Conservation (phyloP, 352 stramenopile genomes). For the Phytopythium ostracodes region DNA sequence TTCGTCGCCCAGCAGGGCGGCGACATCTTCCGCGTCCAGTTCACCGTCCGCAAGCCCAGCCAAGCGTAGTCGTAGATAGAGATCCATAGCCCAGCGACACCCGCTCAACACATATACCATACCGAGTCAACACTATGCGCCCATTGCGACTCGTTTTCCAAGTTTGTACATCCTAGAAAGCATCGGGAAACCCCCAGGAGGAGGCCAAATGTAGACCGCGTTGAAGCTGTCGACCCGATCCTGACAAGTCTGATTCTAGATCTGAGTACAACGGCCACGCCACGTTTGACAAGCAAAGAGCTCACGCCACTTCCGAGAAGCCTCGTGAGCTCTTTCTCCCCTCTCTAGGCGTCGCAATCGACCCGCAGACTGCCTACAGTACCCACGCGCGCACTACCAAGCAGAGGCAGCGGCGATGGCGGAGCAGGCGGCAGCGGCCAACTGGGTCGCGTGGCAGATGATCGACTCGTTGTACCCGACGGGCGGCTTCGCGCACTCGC, state of each 20-base stretch:
- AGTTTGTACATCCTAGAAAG: no score
- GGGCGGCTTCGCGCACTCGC: conserved; percentile 78
- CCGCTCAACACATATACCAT: not conserved
- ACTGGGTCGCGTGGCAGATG: conserved; percentile 78
- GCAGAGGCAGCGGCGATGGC: not conserved
- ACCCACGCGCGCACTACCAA: no score
- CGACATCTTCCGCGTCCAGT: conserved; percentile 65
- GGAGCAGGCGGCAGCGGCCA: conserved; percentile 3
- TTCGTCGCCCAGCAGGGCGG: conserved; percentile 60
- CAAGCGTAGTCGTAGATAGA: not conserved
- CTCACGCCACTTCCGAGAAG: not conserved
- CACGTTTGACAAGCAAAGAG: not conserved
- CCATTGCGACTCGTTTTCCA: no score
- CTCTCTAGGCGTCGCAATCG: not conserved
- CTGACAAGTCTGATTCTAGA: not conserved
- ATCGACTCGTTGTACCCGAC: conserved; percentile 82
- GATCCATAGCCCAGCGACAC: not conserved
- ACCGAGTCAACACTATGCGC: not conserved
- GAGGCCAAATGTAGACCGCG: no score
- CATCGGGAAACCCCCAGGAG: no score
- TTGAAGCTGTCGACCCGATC: not conserved
- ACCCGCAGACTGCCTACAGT: no score
- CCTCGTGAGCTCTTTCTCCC: no score
- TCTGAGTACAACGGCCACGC: not conserved
- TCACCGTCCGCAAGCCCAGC: conserved; percentile 26